phyloP scores from a whole-genome alignment of 1,284 basidiomycete species.

The Ustilago vetiveriae region DNA sequence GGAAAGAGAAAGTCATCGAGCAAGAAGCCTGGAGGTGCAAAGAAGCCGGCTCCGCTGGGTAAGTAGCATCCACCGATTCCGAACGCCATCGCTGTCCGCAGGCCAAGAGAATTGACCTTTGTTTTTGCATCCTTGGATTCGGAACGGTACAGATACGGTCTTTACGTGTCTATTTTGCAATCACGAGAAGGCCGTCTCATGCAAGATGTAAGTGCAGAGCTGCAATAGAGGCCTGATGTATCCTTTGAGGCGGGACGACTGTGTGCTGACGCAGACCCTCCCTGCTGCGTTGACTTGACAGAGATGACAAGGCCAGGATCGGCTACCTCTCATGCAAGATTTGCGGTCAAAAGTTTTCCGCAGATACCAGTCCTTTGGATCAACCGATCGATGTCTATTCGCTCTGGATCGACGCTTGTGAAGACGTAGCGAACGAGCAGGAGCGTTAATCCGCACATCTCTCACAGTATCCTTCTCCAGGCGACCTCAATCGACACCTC shows the following conservation, averaged over 20 bases:
- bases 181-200: constrained; percentile 86
- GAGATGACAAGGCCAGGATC: constrained; percentile 65
- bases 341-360: constrained; percentile 65
- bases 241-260: too few relatives aligned
- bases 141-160: constrained; percentile 61
- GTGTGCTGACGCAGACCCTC: too few relatives aligned
- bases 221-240: neutral
- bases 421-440: constrained; percentile 74
- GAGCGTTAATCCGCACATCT: constrained; percentile 10
- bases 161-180: constrained; percentile 80
- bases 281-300: constrained; percentile 55
- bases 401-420: constrained; percentile 88
- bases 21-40: constrained; percentile 53
- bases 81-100: neutral
- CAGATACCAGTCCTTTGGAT: constrained; percentile 74
- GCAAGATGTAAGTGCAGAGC: constrained; percentile 75
- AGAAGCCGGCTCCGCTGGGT: constrained; percentile 58
- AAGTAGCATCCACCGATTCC: constrained; percentile 5
- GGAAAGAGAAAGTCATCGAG: constrained; percentile 60
- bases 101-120: neutral
- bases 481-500: neutral
- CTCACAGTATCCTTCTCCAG: too few relatives aligned
- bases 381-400: constrained; percentile 90
- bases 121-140: neutral
- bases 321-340: constrained; percentile 61